These are phyloP conservation scores for Metschnikowia colocasiae DNA, from an alignment of 805 yeast species.

Conservation along the genomic window DNA sequence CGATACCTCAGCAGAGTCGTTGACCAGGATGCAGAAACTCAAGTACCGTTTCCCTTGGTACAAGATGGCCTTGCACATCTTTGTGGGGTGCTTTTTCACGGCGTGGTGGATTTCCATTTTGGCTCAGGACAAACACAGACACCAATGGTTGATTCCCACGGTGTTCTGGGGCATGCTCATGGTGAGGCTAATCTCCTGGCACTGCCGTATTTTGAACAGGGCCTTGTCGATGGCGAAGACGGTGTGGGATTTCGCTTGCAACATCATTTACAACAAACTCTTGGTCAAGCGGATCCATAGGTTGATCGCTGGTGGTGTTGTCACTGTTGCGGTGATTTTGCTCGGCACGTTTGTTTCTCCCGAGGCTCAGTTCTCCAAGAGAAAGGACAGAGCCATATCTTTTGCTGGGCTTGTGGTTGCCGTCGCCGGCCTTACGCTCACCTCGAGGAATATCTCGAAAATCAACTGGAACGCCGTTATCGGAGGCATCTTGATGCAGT, in stretches of 20 bases:
- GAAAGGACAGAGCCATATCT: constrained; percentile 54
- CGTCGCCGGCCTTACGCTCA: constrained; percentile 38
- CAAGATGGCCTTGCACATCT: constrained; percentile 15
- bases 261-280: constrained; percentile 35
- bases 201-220: constrained; percentile 30
- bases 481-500: constrained; percentile 58
- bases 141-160: constrained; percentile 57
- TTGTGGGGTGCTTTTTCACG: constrained; percentile 25
- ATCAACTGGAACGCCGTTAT: constrained; percentile 59
- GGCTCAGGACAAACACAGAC: constrained; percentile 47
- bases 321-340: constrained; percentile 46
- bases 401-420: constrained; percentile 53
- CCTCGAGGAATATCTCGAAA: constrained; percentile 43
- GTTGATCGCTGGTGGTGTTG: constrained; percentile 40
- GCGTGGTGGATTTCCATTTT: constrained; percentile 50
- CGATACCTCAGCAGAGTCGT: constrained; percentile 8
- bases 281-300: constrained; percentile 41
- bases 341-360: constrained; percentile 53
- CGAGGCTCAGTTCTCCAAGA: constrained; percentile 43
- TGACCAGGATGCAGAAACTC: constrained; percentile 8
- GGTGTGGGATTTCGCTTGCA: constrained; percentile 28
- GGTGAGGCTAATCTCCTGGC: constrained; percentile 50
- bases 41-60: constrained; percentile 16
- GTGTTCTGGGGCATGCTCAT: constrained; percentile 48
- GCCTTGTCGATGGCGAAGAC: constrained; percentile 12